Conservation (phyloP, 768 basidiomycete genomes). For the Podaxis sp. region DNA sequence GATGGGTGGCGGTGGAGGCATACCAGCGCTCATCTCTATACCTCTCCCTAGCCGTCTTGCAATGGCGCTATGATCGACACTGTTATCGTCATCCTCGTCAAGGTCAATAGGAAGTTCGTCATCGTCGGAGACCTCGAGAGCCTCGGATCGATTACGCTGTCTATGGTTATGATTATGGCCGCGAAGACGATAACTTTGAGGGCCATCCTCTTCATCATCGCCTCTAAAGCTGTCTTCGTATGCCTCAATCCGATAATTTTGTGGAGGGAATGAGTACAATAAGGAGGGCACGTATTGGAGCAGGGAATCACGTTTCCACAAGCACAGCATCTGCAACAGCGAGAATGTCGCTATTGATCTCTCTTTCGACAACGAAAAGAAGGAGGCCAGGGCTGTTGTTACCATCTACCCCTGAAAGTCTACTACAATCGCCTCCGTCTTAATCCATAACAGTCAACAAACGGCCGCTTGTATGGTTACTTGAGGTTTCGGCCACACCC, state of each 20-base stretch:
- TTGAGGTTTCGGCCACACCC: too few species aligned
- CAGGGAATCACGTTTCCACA: too few species aligned
- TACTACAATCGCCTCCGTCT: too few species aligned
- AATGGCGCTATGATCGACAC: slow-evolving; percentile 43
- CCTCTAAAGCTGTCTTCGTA: slow-evolving; percentile 12
- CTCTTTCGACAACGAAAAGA: too few species aligned
- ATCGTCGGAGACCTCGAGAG: slow-evolving; percentile 41
- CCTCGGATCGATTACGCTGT: neutral
- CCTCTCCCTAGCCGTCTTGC: slow-evolving; percentile 22
- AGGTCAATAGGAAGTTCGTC: neutral
- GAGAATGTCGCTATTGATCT: too few species aligned
- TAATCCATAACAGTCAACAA: too few species aligned
- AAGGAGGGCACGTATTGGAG: too few species aligned
- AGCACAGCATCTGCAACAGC: too few species aligned
- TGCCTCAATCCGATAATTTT: neutral
- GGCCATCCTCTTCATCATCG: slow-evolving; percentile 3
- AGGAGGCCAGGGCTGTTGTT: too few species aligned
- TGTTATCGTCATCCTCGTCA: slow-evolving; percentile 31
- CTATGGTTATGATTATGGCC: slow-evolving; percentile 37
- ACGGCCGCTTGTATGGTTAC: too few species aligned
- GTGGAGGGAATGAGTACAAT: too few species aligned
- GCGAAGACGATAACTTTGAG: slow-evolving; percentile 22
- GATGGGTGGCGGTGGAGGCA: neutral
- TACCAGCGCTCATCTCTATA: slow-evolving; percentile 6
- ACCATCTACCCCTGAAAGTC: too few species aligned